A percentile compares a stretch with the other conserved stretches of the same genome.
Conservation (phyloP, 2,329 filamentous ascomycete species). For the Rhinocladiella mackenziei region DNA sequence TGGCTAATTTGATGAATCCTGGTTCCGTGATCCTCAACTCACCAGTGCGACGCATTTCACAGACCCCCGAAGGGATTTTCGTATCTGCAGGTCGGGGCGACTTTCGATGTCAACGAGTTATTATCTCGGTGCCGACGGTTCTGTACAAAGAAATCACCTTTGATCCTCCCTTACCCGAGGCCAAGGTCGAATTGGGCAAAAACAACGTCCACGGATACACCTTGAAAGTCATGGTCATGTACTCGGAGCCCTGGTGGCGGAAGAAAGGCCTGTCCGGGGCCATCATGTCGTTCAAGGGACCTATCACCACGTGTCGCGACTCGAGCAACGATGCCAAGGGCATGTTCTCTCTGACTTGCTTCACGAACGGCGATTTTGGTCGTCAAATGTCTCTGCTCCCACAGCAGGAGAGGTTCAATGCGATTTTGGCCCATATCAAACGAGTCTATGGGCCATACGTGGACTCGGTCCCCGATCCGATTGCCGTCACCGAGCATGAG, state of each 20-base stretch:
- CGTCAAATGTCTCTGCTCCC: slow-evolving; percentile 9
- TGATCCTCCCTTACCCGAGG: slow-evolving; percentile 43
- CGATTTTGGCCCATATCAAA: slow-evolving; percentile 8
- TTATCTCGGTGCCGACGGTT: slow-evolving; percentile 49
- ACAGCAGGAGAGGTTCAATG: slow-evolving; percentile 4
- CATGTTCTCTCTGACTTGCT: slow-evolving; percentile 36
- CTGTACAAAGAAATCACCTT: slow-evolving; percentile 47
- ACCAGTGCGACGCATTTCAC: slow-evolving; percentile 35
- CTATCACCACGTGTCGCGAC: slow-evolving; percentile 47
- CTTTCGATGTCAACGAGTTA: slow-evolving; percentile 44
- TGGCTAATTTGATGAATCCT: slow-evolving; percentile 37
- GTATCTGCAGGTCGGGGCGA: slow-evolving; percentile 18
- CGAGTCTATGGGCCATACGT: slow-evolving; percentile 16
- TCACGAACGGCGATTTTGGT: slow-evolving; percentile 22
- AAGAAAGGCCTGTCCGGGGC: slow-evolving; percentile 35
- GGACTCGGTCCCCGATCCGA: slow-evolving; percentile 18
- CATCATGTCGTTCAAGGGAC: slow-evolving; percentile 47
- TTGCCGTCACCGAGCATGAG: slow-evolving; percentile 18
- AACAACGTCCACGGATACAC: slow-evolving; percentile 46
- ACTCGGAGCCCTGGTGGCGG: slow-evolving; percentile 45
- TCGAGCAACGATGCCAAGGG: slow-evolving; percentile 34
- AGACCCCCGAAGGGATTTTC: slow-evolving; percentile 28
- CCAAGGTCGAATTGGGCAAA: slow-evolving; percentile 38
- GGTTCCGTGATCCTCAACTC: slow-evolving; percentile 31
- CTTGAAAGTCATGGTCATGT: slow-evolving; percentile 49